Base-by-base conservation (phyloP, 306 rosid genomes). In the Quercus parvula region DNA sequence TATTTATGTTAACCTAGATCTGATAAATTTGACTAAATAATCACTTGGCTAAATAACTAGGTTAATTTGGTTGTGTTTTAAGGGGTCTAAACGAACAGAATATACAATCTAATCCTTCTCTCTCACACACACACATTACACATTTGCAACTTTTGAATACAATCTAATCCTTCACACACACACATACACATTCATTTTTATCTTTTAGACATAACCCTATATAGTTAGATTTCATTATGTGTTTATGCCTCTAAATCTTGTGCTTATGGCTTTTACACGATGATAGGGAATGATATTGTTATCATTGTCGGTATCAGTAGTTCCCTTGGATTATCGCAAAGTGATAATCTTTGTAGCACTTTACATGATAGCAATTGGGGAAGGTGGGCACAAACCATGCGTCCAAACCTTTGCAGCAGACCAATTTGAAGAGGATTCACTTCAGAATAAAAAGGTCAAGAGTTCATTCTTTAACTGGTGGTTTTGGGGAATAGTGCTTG, bases 331-430 rank as follows among this genome's bases (percentile, higher is more conserved):
- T 19, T 66, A 77, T 5, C 79, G 81, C 14, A 81, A 79, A 28
- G 20, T 46, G 1, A 75, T 86, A 6, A 87, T 89, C 30, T 89
- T 88, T 15, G 4, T 82, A 28, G 89, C 88, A 0, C 91, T 93
- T 49, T 88, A 93, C 76, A 79, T 84, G 38, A 44, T 91, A 0
- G 77, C 98, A 12, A 31, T 93, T 3, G 96, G 96, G 1, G 87
- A 87, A 70, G 98, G 94, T 0, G 98, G 98, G 0, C 94, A 91
- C 70, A 89, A 80, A 75, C 98, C 98, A 0, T 91, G 96, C 13
- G 97, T 88, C 2, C 96, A 91, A 56, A 93, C 96, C 7, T 93
- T 91, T 27, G 96, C 96, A 11, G 98, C 96, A 38, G 92, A 91
- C 75, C 96, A 93, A 9, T 93, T 93, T 20, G 88, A 87, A 7